Base-by-base conservation (phyloP, 2,329 filamentous ascomycete species). In the Colletotrichum musae region DNA sequence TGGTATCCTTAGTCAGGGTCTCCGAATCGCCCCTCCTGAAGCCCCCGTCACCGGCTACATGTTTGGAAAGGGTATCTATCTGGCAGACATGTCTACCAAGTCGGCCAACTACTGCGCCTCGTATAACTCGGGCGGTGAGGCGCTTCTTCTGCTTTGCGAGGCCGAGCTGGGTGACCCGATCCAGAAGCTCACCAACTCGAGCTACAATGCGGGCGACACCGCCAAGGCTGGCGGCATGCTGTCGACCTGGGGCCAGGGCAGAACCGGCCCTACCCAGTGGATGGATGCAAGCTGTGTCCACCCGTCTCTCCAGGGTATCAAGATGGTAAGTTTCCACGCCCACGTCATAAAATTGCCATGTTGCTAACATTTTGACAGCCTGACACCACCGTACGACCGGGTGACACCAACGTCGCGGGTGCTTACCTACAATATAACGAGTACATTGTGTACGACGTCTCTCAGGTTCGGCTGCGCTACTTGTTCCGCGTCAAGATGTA, bases 11-110 rank as follows among this genome's bases (percentile, higher is more conserved):
- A 92, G 90, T 66, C 93, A 97, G 79, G 94, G 94, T 72, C 87
- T 97, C 6, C 92, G 94, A n/a, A 97, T 97, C 72, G 94, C 94
- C 6, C 94, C 94, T 0, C 92, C 92, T 0, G 92, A 97, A 78
- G 94, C 94, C 0, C 94, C 94, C 0, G 90, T 90, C 0, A 88
- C 86, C 5, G 93, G 93, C 1, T 94, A 95, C 82, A 95, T 95
- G 92, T 97, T 97, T 73, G 94, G 92, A 66, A 97, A 97, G 79
- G 94, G 94, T 52, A 92, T 97, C 54, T 97, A 97, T 77, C 87
- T 97, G 2, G 94, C 94, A 2, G 94, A 97, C 75, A 94, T 94
- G 86, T 92, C 90, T 0, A 92, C 89, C 77, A 97, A 97, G 81
- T 94, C 92, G 2, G 93, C 93, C 16, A 89, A 89, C 74, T 97